Conservation (phyloP, 257 asterid species). For the Gentiana macrophylla region DNA sequence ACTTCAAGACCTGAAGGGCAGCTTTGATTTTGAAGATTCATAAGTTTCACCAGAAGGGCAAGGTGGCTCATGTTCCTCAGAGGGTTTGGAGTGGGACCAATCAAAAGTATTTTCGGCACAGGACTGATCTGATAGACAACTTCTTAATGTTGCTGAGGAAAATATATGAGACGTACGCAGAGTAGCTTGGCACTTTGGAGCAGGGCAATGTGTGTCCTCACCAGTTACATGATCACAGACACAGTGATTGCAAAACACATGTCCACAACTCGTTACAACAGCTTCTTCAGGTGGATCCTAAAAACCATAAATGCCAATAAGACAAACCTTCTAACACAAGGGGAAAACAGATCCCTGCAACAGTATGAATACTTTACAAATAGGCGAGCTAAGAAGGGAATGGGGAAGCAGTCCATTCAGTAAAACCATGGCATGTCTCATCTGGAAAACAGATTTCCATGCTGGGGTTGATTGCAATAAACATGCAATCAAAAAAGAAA, state of each 20-base stretch:
- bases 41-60: slow-evolving; percentile 24
- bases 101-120: slow-evolving; percentile 19
- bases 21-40: slow-evolving; percentile 83
- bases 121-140: slow-evolving; percentile 43
- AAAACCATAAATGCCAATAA: slow-evolving; percentile 7
- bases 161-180: slow-evolving; percentile 46
- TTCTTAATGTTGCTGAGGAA: slow-evolving; percentile 47
- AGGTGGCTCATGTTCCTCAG: slow-evolving; percentile 31
- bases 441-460: too few species aligned
- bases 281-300: slow-evolving; percentile 99
- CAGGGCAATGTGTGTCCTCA: slow-evolving; percentile 73
- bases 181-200: slow-evolving; percentile 60
- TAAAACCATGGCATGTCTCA: too few species aligned
- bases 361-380: neutral
- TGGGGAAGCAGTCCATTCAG: too few species aligned
- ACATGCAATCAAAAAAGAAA: too few species aligned
- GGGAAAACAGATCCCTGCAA: slow-evolving; percentile 1
- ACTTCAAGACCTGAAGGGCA: slow-evolving; percentile 58
- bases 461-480: too few species aligned
- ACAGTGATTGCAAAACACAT: slow-evolving; percentile 92
- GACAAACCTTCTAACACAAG: neutral
- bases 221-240: slow-evolving; percentile 76
- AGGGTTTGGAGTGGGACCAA: slow-evolving; percentile 22
- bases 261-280: slow-evolving; percentile 83
- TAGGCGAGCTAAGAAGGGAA: neutral